Evolutionary conservation across 345 rosid genomes (phyloP), one percentile per base, ranked within the genome.

Genomic region (Salix suchowensis): DNA sequence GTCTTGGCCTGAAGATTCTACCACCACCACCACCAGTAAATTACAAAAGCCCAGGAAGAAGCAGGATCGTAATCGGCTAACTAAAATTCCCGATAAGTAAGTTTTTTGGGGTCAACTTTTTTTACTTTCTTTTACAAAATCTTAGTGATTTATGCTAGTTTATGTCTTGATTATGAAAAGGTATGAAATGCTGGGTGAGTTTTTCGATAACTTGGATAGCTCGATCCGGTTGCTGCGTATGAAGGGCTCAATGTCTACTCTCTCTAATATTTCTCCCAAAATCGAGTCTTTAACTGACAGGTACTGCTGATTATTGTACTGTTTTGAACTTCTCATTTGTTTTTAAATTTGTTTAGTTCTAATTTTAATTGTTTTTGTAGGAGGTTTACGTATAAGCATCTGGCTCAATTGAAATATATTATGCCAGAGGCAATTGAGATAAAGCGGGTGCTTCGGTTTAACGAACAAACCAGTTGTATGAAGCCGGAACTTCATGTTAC

Each of bases 371-470:
- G 65, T 71, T 7, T 75, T 30, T 80, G 7, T 40, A 92, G 98
- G 97, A 94, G 97, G 88, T 94, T 96, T 80, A 79, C 90, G 4
- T 73, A 85, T 40, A 26, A 78, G 67, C 94, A 94, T 78, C 83
- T 96, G 80, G 91, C 96, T 72, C 96, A 91, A 46, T 4, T 92
- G 83, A 94, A 89, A 88, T 84, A 87, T 78, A 81, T 96, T 54
- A 78, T 96, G 40, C 97, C 98, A 0, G 99, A 94, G 79, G 94
- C 84, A 1, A 86, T 96, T 26, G 94, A 90, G 83, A 77, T 94
- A 5, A 94, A 83, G 85, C 88, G 80, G 77, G 78, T 89, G 18
- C 82, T 88, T 16, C 62, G 72, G 65, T 78, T 86, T 73, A 94
- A 96, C 79, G 98, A 96, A 85, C 76, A 62, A 67, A 87, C 90